Evolutionary conservation across 257 asterid species (phyloP).

Genomic region (Solanum lycopersicoides): DNA sequence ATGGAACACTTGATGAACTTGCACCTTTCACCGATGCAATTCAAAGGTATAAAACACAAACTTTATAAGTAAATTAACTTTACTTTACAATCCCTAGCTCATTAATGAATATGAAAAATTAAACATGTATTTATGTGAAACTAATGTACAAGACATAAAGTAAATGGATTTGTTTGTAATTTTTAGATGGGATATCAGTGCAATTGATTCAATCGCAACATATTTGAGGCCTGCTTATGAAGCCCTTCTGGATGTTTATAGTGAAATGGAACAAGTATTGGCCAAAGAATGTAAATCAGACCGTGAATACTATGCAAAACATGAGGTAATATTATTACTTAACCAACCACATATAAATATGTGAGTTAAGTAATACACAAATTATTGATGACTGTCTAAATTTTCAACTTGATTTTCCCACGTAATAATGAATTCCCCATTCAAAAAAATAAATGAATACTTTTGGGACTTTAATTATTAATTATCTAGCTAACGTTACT

Average conservation of each 20-base stretch:
- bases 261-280: neutral
- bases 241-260: neutral
- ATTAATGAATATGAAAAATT: neutral
- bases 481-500: neutral
- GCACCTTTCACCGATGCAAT: neutral
- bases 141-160: neutral
- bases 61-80: neutral
- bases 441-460: neutral
- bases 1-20: neutral
- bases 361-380: neutral
- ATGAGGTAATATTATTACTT: neutral
- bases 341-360: neutral
- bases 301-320: neutral
- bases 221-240: constrained; percentile 15
- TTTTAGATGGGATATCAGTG: constrained; percentile 15
- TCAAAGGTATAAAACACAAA: neutral
- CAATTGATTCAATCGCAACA: constrained; percentile 11
- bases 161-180: too few species aligned
- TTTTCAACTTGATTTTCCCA: neutral
- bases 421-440: neutral
- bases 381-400: neutral
- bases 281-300: neutral
- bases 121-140: neutral
- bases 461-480: neutral
- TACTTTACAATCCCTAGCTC: neutral